Conservation (phyloP, 140 eudicot genomes). For the Anethum foeniculum region DNA sequence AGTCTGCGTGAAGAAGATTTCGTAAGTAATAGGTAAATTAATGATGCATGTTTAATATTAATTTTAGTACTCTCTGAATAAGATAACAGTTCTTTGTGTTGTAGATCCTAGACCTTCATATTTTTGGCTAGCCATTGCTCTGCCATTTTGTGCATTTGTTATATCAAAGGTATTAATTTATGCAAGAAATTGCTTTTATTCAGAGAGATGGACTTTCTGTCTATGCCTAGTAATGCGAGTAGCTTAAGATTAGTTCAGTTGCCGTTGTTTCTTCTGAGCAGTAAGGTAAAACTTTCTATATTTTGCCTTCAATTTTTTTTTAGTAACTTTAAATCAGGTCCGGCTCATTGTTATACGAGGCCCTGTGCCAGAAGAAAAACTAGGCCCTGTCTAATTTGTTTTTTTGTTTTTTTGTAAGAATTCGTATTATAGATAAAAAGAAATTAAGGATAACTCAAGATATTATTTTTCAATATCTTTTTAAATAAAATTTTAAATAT, state of each 20-base stretch:
- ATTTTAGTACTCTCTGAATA: background rate
- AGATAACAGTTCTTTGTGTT: background rate
- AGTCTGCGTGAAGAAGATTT: conserved; percentile 95
- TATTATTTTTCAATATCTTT: too few relatives aligned
- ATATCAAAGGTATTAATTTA: conserved; percentile 1
- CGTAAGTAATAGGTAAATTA: conserved; percentile 67
- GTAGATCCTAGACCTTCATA: background rate
- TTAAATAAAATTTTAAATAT: too few relatives aligned
- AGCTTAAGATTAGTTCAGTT: conserved; percentile 78
- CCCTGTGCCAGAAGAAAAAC: too few relatives aligned
- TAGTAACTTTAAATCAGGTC: too few relatives aligned
- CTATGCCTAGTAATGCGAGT: conserved; percentile 91
- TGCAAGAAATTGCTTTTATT: conserved; percentile 6
- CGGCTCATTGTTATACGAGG: too few relatives aligned
- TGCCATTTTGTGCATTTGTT: conserved; percentile 5
- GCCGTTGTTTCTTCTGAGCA: conserved; percentile 93
- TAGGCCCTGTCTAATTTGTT: too few relatives aligned
- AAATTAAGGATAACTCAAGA: too few relatives aligned
- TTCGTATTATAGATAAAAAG: too few relatives aligned
- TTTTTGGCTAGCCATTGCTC: background rate
- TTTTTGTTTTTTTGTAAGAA: too few relatives aligned
- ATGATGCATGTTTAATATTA: background rate
- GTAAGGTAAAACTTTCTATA: conserved; percentile 53
- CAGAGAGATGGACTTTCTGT: conserved; percentile 96
- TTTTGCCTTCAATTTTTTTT: conserved; percentile 2